Percentiles rank a stretch among this genome's conserved stretches.
Conservation (phyloP, 2,329 filamentous ascomycete genomes). For the Venturia carpophila region DNA sequence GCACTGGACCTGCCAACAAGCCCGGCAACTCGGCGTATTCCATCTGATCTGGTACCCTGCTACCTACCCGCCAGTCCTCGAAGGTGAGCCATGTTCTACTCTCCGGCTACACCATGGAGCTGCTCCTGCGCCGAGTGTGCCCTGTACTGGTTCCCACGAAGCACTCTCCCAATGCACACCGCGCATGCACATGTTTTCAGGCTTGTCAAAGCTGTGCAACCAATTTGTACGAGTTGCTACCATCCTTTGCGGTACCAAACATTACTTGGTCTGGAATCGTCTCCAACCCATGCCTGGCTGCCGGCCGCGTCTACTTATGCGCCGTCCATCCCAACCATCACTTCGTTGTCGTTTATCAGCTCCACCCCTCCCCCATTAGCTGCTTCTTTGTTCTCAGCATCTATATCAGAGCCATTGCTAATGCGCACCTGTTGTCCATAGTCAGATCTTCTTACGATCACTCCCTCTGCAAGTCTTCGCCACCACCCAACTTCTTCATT, state of each 20-base stretch:
- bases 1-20: neutral
- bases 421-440: neutral
- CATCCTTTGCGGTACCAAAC: constrained; percentile 14
- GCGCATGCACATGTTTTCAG: constrained; percentile 6
- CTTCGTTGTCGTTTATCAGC: neutral
- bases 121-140: neutral
- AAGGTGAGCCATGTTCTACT: constrained; percentile 12
- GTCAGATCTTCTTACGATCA: neutral
- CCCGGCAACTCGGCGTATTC: neutral
- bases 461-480: neutral
- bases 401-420: neutral
- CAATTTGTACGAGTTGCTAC: constrained; percentile 11
- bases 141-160: neutral
- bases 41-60: neutral
- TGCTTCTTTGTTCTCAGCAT: neutral
- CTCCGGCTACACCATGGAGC: neutral
- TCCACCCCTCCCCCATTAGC: neutral
- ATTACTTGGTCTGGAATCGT: neutral
- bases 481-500: neutral
- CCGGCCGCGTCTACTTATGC: neutral
- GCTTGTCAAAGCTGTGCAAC: constrained; percentile 11
- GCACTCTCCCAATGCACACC: constrained; percentile 1
- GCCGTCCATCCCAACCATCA: neutral
- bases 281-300: neutral
- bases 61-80: constrained; percentile 3